Base-by-base conservation (phyloP, 2,329 filamentous ascomycete genomes). In the Colletotrichum destructivum region DNA sequence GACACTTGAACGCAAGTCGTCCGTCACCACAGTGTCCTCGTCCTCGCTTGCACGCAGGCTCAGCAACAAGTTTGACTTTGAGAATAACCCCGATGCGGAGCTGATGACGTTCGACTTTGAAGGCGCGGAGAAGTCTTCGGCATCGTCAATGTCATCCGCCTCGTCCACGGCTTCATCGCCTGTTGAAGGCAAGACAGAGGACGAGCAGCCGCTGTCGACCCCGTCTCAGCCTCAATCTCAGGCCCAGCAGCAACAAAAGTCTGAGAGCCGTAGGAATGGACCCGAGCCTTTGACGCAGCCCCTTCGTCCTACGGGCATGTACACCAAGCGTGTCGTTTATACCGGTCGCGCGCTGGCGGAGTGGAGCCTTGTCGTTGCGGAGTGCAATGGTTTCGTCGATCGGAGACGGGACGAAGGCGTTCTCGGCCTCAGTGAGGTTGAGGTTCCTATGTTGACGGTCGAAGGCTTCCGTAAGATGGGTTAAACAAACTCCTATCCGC, bases 381-480 rank as follows among this genome's bases (percentile, higher is more conserved):
- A 96, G 79, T 94, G 91, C 83, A 94, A 95, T 81, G 93, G 90
- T 77, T 96, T 96, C 80, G 90, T 94, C 42, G 93, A 96, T 70
- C 87, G 93, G 56, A 88, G 94, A 66, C 90, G 91, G 62, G 90
- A 90, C 57, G 94, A 96, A 78, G 93, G 93, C 55, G 89, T 95
- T 12, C 86, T 89, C 2, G 84, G 85, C 0, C 88, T 94, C 71
- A 86, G 84, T 75, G 89, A 91, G 54, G 90, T 96, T 52, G 93
- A 96, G 80, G 82, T 86, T 3, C 84, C 83, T 1, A 76, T 79
- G 21, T 79, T 86, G 3, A 79, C 79, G 16, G 80, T 85, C 2
- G 84, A 85, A 64, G 82, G 82, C 15, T 84, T 85, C 73, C 82
- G 83, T 44, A 74, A 68, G 65, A 59, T 70, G 38, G 73, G 69